Evolutionary conservation across 2,329 filamentous ascomycete genomes (phyloP), one percentile per base, ranked within the genome.

Genomic region (Arthrobotrys sphaeroides): DNA sequence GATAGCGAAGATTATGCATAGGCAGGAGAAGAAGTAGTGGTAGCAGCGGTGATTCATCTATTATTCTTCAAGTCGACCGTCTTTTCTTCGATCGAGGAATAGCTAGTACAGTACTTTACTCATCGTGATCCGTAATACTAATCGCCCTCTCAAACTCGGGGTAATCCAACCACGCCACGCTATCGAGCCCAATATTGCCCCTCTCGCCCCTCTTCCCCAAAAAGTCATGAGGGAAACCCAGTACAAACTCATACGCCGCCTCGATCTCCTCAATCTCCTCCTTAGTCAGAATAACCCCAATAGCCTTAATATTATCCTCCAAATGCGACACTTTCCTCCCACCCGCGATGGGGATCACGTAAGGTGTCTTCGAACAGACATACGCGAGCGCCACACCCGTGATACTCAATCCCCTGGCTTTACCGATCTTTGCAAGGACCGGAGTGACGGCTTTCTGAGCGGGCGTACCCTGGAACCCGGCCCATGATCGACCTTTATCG

Each of bases 311-410:
- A 79, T 92, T 93, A 69, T 85, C 85, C 80, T 89, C 87, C 42
- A 94, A 83, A 80, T 93, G 90, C 57, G 90, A 87, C 7, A 91
- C 81, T 78, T 89, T 92, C 9, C 90, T 86, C 0, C 89, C 89
- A 9, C 91, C 90, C 3, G 92, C 84, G 42, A 93, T 88, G 0
- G 91, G 91, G 80, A 91, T 92, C 10, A 93, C 89, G 79, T 91
- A 88, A 0, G 90, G 87, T 0, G 89, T 84, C 83, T 93, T 92
- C 77, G 88, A 86, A 85, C 91, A 86, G 12, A 93, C 88, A 80
- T 93, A 93, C 1, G 91, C 90, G 22, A 93, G 82, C 6, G 91
- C 90, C 33, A 91, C 83, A 38, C 86, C 86, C 2, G 88, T 90
- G 55, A 91, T 85, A 31, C 85, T 83, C 1, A 85, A 83, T 0